Evolutionary conservation across 2,329 filamentous ascomycete species (phyloP).

Genomic region (Cladophialophora psammophila): DNA sequence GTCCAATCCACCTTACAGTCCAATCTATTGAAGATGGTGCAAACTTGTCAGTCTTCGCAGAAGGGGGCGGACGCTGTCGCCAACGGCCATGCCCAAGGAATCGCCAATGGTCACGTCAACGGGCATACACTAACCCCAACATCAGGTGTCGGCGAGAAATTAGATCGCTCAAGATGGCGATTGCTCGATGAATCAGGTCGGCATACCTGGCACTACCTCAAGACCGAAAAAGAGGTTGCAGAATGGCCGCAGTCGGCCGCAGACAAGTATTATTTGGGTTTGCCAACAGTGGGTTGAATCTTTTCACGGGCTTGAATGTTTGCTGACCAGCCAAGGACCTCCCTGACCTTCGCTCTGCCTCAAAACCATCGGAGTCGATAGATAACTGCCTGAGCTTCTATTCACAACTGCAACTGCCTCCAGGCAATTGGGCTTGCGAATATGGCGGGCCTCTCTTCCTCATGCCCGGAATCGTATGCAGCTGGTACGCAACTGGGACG

Average conservation of each 20-base stretch:
- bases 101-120: conserved; percentile 27
- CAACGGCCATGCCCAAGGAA: conserved; percentile 14
- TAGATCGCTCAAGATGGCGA: conserved; percentile 84
- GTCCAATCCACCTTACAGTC: neutral
- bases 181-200: conserved; percentile 80
- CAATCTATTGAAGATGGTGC: conserved; percentile 21
- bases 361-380: conserved; percentile 77
- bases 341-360: conserved; percentile 73
- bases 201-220: conserved; percentile 93
- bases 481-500: conserved; percentile 89
- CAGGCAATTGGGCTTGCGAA: conserved; percentile 95
- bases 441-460: conserved; percentile 98
- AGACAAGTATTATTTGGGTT: conserved; percentile 87
- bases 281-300: conserved; percentile 71
- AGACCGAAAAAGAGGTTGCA: conserved; percentile 71
- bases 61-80: conserved; percentile 15
- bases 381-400: conserved; percentile 88
- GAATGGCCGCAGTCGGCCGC: conserved; percentile 85
- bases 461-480: conserved; percentile 81
- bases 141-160: conserved; percentile 55
- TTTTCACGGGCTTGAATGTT: conserved; percentile 12
- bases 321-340: conserved; percentile 64
- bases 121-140: conserved; percentile 5
- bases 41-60: conserved; percentile 23
- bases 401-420: conserved; percentile 83